These are phyloP conservation scores for Cyclanthera cordifolia DNA, from an alignment of 306 rosid genomes.

Conservation along the genomic window DNA sequence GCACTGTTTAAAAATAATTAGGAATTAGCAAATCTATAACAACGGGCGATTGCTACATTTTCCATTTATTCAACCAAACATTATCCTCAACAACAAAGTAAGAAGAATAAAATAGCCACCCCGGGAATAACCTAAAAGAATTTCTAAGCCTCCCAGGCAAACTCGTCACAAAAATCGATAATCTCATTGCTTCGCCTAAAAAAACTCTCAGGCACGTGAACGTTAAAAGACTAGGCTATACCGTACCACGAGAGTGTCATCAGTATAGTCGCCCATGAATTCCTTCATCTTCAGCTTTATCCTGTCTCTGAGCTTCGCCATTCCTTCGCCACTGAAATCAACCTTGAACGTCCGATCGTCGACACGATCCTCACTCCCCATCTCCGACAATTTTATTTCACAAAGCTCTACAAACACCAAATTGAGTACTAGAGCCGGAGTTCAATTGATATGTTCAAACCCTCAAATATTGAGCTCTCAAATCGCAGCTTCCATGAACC, in stretches of 20 bases:
- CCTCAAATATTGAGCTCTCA: background rate
- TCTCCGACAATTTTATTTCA: constrained; percentile 17
- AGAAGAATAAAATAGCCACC: background rate
- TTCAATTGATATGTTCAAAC: background rate
- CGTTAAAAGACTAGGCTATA: background rate
- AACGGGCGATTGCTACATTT: background rate
- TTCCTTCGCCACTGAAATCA: constrained; percentile 51
- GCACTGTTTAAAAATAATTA: background rate
- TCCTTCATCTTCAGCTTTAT: constrained; percentile 81
- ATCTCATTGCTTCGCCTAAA: background rate
- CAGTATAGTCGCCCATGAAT: constrained; percentile 91
- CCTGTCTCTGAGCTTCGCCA: constrained; percentile 36
- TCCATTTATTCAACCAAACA: background rate
- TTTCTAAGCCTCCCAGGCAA: background rate
- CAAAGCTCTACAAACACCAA: background rate
- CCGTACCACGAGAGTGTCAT: constrained; percentile 92
- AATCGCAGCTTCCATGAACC: constrained; percentile 12
- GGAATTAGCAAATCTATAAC: background rate
- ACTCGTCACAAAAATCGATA: background rate
- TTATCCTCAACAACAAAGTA: background rate
- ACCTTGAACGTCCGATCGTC: constrained; percentile 48
- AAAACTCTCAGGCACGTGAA: background rate
- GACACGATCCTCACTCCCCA: constrained; percentile 73
- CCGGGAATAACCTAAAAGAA: background rate
- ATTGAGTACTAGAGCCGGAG: background rate